Conservation (phyloP, 106 monocot species). For the Iris macrosiphon region DNA sequence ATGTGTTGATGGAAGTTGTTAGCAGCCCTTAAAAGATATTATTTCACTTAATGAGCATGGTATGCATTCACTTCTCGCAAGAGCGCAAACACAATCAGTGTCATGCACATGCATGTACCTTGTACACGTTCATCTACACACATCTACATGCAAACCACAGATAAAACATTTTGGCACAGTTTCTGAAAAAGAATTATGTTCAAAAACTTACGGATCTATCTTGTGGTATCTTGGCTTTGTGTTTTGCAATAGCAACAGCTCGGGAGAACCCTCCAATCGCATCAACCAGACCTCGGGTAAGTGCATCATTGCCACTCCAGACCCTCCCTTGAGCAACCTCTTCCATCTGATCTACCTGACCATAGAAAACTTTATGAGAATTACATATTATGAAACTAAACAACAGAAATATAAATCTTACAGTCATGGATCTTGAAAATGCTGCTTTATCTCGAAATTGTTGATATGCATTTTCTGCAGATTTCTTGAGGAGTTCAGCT, state of each 20-base stretch:
- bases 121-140: too few species aligned
- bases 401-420: constrained; percentile 17
- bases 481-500: constrained; percentile 75
- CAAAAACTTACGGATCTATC: constrained; percentile 47
- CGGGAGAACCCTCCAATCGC: constrained; percentile 77
- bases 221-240: constrained; percentile 75
- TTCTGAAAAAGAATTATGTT: too few species aligned
- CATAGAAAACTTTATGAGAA: constrained; percentile 1
- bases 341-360: constrained; percentile 91
- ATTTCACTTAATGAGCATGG: too few species aligned
- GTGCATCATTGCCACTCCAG: constrained; percentile 84
- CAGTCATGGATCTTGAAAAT: constrained; percentile 82
- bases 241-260: constrained; percentile 92
- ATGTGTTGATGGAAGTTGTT: too few species aligned
- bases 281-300: constrained; percentile 78
- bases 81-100: too few species aligned
- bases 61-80: too few species aligned
- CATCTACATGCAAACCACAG: too few species aligned
- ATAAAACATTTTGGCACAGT: too few species aligned
- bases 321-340: constrained; percentile 90
- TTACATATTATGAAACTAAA: neutral
- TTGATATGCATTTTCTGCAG: constrained; percentile 54
- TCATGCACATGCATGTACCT: too few species aligned
- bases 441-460: constrained; percentile 93
- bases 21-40: too few species aligned